A percentile compares a stretch with the other conserved stretches of the same genome.
phyloP scores from a whole-genome alignment of 192 early-diverging fungal genomes.

The Backusella liffmaniae region DNA sequence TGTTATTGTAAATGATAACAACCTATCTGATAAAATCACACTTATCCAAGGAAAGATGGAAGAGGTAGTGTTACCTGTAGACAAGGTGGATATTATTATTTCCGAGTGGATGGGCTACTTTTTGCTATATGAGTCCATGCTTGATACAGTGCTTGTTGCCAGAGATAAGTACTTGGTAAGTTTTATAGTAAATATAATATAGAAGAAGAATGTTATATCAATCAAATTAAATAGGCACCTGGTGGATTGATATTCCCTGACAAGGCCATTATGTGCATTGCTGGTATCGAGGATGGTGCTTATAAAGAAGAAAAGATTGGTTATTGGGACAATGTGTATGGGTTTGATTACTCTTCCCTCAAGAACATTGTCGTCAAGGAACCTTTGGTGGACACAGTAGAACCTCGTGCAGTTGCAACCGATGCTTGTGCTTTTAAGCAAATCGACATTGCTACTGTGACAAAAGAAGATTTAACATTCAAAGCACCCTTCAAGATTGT shows the following conservation, averaged over 20 bases:
- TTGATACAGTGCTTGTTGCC: constrained; percentile 98
- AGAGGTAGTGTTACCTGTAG: constrained; percentile 89
- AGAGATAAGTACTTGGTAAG: constrained; percentile 83
- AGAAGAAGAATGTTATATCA: too few species aligned
- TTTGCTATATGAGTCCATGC: constrained; percentile 97
- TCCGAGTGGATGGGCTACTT: constrained; percentile 99
- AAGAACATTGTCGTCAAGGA: constrained; percentile 83
- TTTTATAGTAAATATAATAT: too few species aligned
- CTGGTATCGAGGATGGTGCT: constrained; percentile 92
- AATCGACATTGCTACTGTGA: constrained; percentile 83
- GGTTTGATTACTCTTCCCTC: constrained; percentile 97
- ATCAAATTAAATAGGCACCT: constrained; percentile 38
- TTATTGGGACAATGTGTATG: constrained; percentile 92
- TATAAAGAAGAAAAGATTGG: constrained; percentile 50
- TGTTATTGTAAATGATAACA: constrained; percentile 93
- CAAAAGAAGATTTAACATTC: constrained; percentile 85
- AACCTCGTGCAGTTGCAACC: constrained; percentile 80
- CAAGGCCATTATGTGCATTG: constrained; percentile 83
- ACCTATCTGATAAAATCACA: constrained; percentile 82
- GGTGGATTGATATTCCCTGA: constrained; percentile 90
- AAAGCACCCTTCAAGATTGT: constrained; percentile 77
- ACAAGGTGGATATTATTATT: constrained; percentile 98
- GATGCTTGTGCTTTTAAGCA: constrained; percentile 69
- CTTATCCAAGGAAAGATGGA: constrained; percentile 98
- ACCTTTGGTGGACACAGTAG: constrained; percentile 95